These are phyloP conservation scores for Phylloporus rhodoxanthus DNA, from an alignment of 768 basidiomycete species.

Conservation along the genomic window DNA sequence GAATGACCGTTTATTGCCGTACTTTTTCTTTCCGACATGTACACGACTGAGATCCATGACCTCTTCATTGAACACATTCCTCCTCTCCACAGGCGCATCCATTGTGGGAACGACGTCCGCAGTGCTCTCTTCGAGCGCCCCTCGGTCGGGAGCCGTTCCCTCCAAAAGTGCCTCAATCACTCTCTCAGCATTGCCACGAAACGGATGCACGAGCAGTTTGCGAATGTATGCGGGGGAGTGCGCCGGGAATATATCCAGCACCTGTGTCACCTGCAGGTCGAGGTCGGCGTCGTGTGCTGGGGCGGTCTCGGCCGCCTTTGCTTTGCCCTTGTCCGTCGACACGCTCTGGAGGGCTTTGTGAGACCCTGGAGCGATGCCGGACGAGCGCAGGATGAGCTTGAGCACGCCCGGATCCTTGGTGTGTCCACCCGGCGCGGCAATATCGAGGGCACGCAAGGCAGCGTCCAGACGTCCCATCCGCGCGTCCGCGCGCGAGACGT, in stretches of 20 bases:
- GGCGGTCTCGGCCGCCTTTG: conserved; percentile 22
- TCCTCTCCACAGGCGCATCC: conserved; percentile 38
- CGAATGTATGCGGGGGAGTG: conserved; percentile 51
- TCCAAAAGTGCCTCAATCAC: conserved; percentile 73
- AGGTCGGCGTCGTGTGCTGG: conserved; percentile 37
- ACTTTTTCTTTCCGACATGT: conserved; percentile 63
- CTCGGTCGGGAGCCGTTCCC: conserved; percentile 51
- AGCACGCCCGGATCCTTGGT: conserved; percentile 49
- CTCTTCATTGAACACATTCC: conserved; percentile 75
- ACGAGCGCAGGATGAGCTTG: conserved; percentile 58
- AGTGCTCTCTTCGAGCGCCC: conserved; percentile 19
- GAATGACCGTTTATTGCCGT: conserved; percentile 14
- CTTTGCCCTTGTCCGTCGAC: conserved; percentile 36
- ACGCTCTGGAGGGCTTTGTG: conserved; percentile 28
- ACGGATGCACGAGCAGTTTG: conserved; percentile 48
- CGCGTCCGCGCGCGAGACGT: conserved; percentile 49
- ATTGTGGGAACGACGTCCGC: background rate
- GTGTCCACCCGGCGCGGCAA: conserved; percentile 4
- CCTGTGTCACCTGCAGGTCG: conserved; percentile 57
- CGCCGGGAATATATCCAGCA: conserved; percentile 73
- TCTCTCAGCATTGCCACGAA: conserved; percentile 51
- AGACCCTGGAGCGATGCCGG: conserved; percentile 34
- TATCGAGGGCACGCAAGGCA: conserved; percentile 39
- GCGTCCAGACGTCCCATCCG: conserved; percentile 54
- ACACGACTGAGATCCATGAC: conserved; percentile 57